Base-by-base conservation (phyloP, 2,329 filamentous ascomycete genomes). In the Orbilia oligospora region DNA sequence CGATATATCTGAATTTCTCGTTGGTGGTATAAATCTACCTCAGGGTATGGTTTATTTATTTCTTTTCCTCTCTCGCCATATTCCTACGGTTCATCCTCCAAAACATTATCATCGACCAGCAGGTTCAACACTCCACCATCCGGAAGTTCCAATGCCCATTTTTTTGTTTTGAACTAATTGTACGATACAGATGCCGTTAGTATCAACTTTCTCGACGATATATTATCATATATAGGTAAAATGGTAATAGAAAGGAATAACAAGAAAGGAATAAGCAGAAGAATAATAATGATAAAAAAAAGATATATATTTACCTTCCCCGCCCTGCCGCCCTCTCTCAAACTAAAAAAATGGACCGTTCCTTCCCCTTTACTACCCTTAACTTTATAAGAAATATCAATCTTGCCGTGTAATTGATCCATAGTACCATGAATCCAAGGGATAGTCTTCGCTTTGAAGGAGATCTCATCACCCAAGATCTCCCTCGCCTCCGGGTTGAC, bases 361-460 rank as follows among this genome's bases (percentile, higher is more conserved):
- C 90, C 96, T 81, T 87, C 86, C 73, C 85, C 87, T 83, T 88
- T 90, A 33, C 90, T 93, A 48, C 96, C 96, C 85, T 92, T 93
- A 30, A 99, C 96, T 85, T 89, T 88, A 84, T 97, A 98, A 71
- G 86, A 86, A 76, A 99, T 93, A 87, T 98, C 88, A 84, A 99
- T 97, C 82, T 90, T 88, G 24, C 96, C 96, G 85, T 95, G 93
- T 84, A 98, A 86, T 87, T 97, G 95, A 86, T 97, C 97, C 88
- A 99, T 92, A 86, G 93, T 90, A 79, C 93, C 93, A 82, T 88
- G 87, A 83, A 96, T 94, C 92, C 92, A 95, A 53, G 93, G 93
- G 83, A 95, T 92, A 4, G 75, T 78, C 85, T 91, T 89, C 83
- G 89, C 88, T 81, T 89, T 88, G 85, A 94, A 95, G 85, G 93